A percentile compares a stretch with the other conserved stretches of the same genome.
Evolutionary conservation across 208 protist genomes (phyloP).

Genomic region (Leishmania turanica): DNA sequence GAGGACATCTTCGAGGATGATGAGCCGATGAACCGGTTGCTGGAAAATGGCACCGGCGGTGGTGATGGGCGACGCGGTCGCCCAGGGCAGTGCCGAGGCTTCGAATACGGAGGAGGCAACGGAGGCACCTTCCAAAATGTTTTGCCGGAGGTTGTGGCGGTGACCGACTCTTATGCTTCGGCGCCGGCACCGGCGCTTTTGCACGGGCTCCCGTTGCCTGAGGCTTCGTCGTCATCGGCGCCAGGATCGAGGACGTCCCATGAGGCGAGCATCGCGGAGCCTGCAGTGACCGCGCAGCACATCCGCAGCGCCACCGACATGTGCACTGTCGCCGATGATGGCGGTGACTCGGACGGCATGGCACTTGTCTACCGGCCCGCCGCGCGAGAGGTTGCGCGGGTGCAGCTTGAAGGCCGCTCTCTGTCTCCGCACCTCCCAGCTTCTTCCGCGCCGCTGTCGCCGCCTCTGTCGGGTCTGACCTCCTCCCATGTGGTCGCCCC

Average conservation of each 20-base stretch:
- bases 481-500: not conserved
- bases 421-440: not conserved
- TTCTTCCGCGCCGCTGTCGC: not conserved
- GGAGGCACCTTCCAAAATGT: slow-evolving; percentile 3
- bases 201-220: slow-evolving; percentile 3
- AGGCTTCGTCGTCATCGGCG: not conserved
- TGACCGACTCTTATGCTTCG: slow-evolving; percentile 6
- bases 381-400: slow-evolving; percentile 4
- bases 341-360: not conserved
- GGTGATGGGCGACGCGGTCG: not conserved
- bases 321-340: not conserved
- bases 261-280: not conserved
- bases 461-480: not conserved
- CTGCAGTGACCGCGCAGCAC: not conserved
- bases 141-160: slow-evolving; percentile 9
- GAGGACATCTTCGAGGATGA: not conserved
- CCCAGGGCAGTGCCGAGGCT: not conserved
- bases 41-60: not conserved
- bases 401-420: not conserved
- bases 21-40: not conserved
- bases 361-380: slow-evolving; percentile 9
- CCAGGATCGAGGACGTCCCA: not conserved
- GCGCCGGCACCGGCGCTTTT: slow-evolving; percentile 10
- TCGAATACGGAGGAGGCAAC: not conserved
- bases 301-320: not conserved